Evolutionary conservation across 371 early-diverging fungal species (phyloP), one percentile per base, ranked within the genome.

Genomic region (Lichtheimia ramosa): DNA sequence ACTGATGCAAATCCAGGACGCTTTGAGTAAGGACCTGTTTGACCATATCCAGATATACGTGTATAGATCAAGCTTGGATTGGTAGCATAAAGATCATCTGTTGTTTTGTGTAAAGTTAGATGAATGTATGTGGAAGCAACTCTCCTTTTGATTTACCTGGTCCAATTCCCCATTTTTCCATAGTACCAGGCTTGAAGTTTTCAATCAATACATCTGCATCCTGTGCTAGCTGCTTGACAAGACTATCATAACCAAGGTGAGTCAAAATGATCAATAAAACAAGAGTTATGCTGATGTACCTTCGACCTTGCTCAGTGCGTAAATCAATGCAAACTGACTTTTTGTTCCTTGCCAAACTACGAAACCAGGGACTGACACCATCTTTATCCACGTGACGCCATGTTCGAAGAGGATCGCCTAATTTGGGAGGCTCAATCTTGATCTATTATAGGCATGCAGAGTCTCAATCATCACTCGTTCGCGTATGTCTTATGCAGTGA

Each of bases 81-180:
- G 0, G 65, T 55, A 10, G 68, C 62, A 42, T 74, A 74, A 20
- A 81, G 62, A 18, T 74, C 77, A 62, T 76, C 82, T 80, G 28
- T 46, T 46, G 4, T 46, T 46, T 46, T 46, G 4, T 46, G 46
- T 16, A 25, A 16, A 18, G 46, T n/a, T 3, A 3, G 12, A 21
- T 46, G 46, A 21, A 46, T n/a, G 16, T 7, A 46, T n/a, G 2
- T 12, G 18, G 25, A 15, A 0, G 13, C 20, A 49, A 6, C 24
- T 46, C 50, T 28, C 21, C 13, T 40, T 18, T 23, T 10, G 7
- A 51, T 49, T 52, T 66, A 76, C 77, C 80, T 51, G 84, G 84
- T 4, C 84, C 84, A 41, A 84, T 64, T 4, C 81, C 81, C 84
- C 84, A 84, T 64, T 83, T 84, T 54, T 84, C 84, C 83, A 84